Percentiles rank a stretch among this genome's conserved stretches.
These are phyloP conservation scores for Brassica nigra DNA, from an alignment of 345 rosid species.

Conservation along the genomic window DNA sequence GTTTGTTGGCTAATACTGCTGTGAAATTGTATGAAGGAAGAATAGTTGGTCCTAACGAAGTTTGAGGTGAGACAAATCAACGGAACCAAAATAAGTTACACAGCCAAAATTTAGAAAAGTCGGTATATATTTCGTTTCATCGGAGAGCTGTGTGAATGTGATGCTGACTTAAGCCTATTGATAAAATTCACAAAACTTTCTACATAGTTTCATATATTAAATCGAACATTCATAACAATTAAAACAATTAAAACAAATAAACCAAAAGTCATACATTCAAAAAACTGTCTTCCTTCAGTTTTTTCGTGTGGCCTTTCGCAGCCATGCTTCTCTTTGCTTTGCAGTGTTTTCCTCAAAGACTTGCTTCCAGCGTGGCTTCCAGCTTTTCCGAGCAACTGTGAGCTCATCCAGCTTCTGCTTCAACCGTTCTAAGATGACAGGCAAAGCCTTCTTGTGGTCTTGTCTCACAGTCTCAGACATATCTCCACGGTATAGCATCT, in stretches of 20 bases:
- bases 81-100: too few species aligned
- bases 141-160: not conserved
- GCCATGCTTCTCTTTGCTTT: not conserved
- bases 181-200: not conserved
- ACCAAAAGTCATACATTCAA: not conserved
- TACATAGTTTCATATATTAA: not conserved
- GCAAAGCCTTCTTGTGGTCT: not conserved
- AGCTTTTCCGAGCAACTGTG: not conserved
- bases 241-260: not conserved
- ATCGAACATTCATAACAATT: not conserved
- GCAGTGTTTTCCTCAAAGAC: not conserved
- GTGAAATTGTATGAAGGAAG: too few species aligned
- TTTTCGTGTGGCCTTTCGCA: not conserved
- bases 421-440: not conserved
- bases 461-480: slow-evolving; percentile 5
- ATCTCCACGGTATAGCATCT: not conserved
- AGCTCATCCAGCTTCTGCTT: not conserved
- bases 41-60: too few species aligned
- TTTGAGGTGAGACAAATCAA: too few species aligned
- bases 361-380: not conserved
- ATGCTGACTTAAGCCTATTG: not conserved
- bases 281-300: not conserved
- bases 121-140: not conserved
- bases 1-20: too few species aligned
- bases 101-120: too few species aligned